These are phyloP conservation scores for Daldinia concentrica DNA, from an alignment of 495 filamentous ascomycete genomes.

Conservation along the genomic window DNA sequence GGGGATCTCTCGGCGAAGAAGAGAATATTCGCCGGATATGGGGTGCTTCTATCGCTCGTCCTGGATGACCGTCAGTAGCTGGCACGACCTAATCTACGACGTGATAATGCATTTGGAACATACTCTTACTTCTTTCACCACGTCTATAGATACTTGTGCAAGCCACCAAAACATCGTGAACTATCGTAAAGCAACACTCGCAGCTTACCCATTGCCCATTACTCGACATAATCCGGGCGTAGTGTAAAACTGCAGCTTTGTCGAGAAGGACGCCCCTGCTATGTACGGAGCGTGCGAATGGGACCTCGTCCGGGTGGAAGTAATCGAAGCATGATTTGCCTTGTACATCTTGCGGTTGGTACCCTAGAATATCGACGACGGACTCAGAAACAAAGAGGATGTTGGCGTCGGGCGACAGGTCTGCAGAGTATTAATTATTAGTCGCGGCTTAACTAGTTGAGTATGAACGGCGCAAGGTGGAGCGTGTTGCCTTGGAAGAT, in stretches of 20 bases:
- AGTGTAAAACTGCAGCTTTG: slow-evolving; percentile 85
- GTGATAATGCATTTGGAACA: slow-evolving; percentile 46
- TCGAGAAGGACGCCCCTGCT: slow-evolving; percentile 78
- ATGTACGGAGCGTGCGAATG: slow-evolving; percentile 77
- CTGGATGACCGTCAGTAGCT: slow-evolving; percentile 55
- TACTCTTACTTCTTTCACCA: slow-evolving; percentile 78
- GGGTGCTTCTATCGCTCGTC: slow-evolving; percentile 80
- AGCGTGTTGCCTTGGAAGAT: slow-evolving; percentile 11
- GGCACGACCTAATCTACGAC: slow-evolving; percentile 8
- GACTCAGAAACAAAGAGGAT: slow-evolving; percentile 87
- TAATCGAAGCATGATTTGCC: slow-evolving; percentile 85
- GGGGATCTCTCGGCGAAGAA: slow-evolving; percentile 82
- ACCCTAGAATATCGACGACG: slow-evolving; percentile 82
- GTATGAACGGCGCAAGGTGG: slow-evolving; percentile 18
- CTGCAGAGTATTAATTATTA: slow-evolving; percentile 54
- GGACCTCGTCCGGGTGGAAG: slow-evolving; percentile 84
- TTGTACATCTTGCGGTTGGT: slow-evolving; percentile 76
- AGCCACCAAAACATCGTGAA: slow-evolving; percentile 86
- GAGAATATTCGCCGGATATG: slow-evolving; percentile 81
- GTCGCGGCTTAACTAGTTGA: slow-evolving; percentile 24
- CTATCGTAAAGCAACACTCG: slow-evolving; percentile 90
- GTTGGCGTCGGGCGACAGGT: slow-evolving; percentile 78
- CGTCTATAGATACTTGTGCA: slow-evolving; percentile 82
- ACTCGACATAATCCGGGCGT: slow-evolving; percentile 74
- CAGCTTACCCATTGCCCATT: slow-evolving; percentile 80